A percentile compares a stretch with the other conserved stretches of the same genome.
phyloP scores from a whole-genome alignment of 768 basidiomycete species.

The Tephrocybe sp. region DNA sequence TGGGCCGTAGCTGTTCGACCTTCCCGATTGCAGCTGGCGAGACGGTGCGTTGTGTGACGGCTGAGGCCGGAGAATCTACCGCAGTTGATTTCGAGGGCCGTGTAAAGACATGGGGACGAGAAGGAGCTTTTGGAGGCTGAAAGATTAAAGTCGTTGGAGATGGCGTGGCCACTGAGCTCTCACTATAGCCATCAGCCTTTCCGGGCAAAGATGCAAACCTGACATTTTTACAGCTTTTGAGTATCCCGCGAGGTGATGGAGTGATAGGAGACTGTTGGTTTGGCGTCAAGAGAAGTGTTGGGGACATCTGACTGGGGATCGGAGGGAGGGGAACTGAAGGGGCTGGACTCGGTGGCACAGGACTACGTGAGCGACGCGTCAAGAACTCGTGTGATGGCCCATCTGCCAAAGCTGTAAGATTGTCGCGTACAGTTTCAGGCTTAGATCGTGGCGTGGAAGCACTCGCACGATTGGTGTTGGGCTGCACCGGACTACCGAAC shows the following conservation, averaged over 20 bases:
- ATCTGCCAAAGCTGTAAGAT: neutral
- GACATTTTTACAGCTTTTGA: conserved; percentile 40
- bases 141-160: neutral
- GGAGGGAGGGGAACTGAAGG: conserved; percentile 15
- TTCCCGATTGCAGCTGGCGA: neutral
- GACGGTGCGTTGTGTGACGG: neutral
- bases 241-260: conserved; percentile 29
- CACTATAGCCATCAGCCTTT: conserved; percentile 1
- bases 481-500: conserved; percentile 1
- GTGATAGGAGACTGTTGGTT: conserved; percentile 6
- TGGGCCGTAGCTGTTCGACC: neutral
- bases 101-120: conserved; percentile 7
- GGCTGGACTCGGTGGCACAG: conserved; percentile 8
- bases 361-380: conserved; percentile 7
- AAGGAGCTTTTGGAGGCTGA: conserved; percentile 5
- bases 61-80: neutral
- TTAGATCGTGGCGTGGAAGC: neutral
- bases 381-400: neutral
- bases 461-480: neutral
- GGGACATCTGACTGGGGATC: conserved; percentile 12
- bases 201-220: conserved; percentile 37
- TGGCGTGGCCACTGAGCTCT: conserved; percentile 2
- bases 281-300: conserved; percentile 2
- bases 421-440: neutral
- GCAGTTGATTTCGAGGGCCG: conserved; percentile 7